A percentile compares a stretch with the other conserved stretches of the same genome.
phyloP scores from a whole-genome alignment of 306 rosid species.

The Boehmeria nivea region DNA sequence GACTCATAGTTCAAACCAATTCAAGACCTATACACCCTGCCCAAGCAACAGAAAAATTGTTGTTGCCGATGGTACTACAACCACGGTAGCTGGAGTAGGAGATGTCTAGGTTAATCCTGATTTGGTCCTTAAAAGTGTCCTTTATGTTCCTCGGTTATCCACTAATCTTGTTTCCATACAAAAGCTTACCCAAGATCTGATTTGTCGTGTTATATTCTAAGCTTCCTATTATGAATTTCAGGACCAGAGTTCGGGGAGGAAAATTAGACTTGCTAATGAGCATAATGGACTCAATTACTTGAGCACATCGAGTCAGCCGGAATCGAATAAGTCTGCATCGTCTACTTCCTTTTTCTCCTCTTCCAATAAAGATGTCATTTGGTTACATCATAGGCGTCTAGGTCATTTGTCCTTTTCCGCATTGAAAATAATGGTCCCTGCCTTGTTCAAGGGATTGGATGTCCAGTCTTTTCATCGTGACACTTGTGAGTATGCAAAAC shows the following conservation, averaged over 20 bases:
- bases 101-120: background rate
- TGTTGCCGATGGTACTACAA: background rate
- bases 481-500: no score
- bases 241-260: background rate
- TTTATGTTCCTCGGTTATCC: background rate
- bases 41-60: background rate
- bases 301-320: no score
- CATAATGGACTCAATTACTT: background rate
- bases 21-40: background rate
- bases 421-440: background rate
- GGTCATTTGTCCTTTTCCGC: background rate
- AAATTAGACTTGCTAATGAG: background rate
- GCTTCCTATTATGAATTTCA: background rate
- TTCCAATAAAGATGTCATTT: background rate
- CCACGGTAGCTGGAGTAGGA: background rate
- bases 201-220: background rate
- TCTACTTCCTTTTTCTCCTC: background rate
- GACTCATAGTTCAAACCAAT: background rate
- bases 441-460: background rate
- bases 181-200: background rate
- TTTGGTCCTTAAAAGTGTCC: background rate
- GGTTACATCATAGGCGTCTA: background rate
- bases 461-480: background rate
- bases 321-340: background rate
- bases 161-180: background rate